phyloP scores from a whole-genome alignment of 2,329 filamentous ascomycete genomes.

The Botrytis aclada region DNA sequence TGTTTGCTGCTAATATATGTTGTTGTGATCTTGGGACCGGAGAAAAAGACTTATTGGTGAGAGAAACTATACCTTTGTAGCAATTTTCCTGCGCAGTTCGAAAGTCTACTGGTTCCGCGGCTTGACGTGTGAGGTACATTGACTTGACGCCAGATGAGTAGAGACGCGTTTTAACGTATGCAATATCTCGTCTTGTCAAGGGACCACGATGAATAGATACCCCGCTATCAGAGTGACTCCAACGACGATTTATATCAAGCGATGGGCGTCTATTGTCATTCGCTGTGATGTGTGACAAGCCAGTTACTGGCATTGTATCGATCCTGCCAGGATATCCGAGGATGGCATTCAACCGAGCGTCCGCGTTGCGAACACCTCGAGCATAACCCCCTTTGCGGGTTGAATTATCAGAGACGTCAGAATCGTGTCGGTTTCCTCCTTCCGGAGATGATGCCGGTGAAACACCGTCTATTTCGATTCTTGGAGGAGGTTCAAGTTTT shows the following conservation, averaged over 20 bases:
- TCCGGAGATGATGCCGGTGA: constrained; percentile 37
- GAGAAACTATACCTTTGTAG: constrained; percentile 31
- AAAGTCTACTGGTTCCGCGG: constrained; percentile 39
- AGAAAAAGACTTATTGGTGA: constrained; percentile 23
- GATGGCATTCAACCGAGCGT: constrained; percentile 38
- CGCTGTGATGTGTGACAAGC: constrained; percentile 43
- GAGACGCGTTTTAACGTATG: constrained; percentile 72
- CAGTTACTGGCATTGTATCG: constrained; percentile 44
- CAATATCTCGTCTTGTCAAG: constrained; percentile 70
- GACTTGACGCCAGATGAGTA: constrained; percentile 88
- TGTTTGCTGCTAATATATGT: constrained; percentile 50
- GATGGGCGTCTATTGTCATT: constrained; percentile 28
- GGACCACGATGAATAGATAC: constrained; percentile 40
- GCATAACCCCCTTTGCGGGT: constrained; percentile 29
- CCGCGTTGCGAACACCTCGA: constrained; percentile 28
- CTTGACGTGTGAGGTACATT: constrained; percentile 69
- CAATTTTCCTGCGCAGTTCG: constrained; percentile 19
- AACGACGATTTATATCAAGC: constrained; percentile 42
- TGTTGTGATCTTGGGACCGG: constrained; percentile 32
- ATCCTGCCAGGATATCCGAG: constrained; percentile 37
- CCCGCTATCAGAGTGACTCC: constrained; percentile 50
- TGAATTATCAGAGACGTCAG: constrained; percentile 34
- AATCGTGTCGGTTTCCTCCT: constrained; percentile 23
- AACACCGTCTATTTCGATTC: constrained; percentile 46
- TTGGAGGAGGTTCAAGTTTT: constrained; percentile 47